Conservation (phyloP, 345 rosid species). For the Syzygium aqueum region DNA sequence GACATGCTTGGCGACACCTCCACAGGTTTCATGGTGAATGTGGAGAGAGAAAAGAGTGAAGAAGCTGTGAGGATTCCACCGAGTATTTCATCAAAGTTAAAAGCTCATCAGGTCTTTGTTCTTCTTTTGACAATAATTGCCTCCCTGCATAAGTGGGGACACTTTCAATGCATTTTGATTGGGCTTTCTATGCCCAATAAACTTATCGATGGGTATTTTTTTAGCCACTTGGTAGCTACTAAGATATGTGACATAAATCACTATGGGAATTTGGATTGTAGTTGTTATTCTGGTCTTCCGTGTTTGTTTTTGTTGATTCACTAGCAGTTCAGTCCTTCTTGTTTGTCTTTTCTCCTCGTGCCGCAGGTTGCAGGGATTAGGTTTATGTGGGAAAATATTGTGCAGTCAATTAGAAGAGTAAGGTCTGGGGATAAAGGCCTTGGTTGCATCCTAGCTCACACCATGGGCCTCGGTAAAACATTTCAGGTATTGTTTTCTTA, state of each 20-base stretch:
- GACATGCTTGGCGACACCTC: constrained; percentile 84
- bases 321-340: neutral
- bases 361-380: constrained; percentile 89
- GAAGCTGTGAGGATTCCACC: constrained; percentile 82
- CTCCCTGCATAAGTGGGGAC: neutral
- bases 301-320: neutral
- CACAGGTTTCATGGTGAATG: constrained; percentile 89
- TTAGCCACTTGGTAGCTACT: neutral
- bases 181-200: neutral
- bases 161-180: neutral
- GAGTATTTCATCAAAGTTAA: constrained; percentile 82
- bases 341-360: neutral
- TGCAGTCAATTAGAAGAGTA: constrained; percentile 74
- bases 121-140: neutral
- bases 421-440: constrained; percentile 96
- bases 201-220: neutral
- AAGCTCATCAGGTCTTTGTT: constrained; percentile 78
- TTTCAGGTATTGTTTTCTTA: constrained; percentile 56
- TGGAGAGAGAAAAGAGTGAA: constrained; percentile 94
- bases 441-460: constrained; percentile 98
- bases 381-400: constrained; percentile 97
- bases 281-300: neutral
- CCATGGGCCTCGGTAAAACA: constrained; percentile 99
- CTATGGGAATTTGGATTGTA: neutral
- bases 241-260: neutral